Conservation (phyloP, 345 rosid species). For the Excoecaria agallocha region DNA sequence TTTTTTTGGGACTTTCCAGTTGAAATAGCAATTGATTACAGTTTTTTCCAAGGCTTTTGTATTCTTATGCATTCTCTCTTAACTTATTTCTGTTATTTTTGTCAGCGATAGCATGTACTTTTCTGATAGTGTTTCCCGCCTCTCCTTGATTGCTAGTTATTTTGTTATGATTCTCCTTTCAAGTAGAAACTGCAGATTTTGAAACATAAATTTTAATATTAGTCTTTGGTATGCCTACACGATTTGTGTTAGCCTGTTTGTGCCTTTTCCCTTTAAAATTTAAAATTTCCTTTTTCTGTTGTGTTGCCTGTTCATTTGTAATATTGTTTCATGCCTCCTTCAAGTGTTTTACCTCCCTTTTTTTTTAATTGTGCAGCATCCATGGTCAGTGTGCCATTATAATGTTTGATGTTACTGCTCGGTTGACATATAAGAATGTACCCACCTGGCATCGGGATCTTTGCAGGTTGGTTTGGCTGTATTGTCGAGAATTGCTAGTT, state of each 20-base stretch:
- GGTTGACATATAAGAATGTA: constrained; percentile 96
- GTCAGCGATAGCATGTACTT: too few species aligned
- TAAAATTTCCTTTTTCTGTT: too few species aligned
- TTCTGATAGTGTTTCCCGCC: too few species aligned
- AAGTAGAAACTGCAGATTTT: neutral
- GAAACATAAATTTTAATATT: neutral
- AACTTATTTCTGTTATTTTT: too few species aligned
- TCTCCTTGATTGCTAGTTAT: neutral
- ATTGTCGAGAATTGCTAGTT: neutral
- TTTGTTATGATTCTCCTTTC: neutral
- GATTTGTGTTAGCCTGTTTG: neutral
- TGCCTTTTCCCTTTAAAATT: neutral
- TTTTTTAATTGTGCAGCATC: constrained; percentile 50
- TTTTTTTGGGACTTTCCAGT: too few species aligned
- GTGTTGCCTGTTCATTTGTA: neutral
- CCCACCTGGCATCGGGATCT: constrained; percentile 99
- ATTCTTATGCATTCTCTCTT: too few species aligned
- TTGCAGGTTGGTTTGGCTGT: constrained; percentile 50
- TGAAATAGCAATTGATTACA: neutral
- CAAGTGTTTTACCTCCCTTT: neutral
- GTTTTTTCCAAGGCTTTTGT: too few species aligned
- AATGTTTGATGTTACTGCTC: constrained; percentile 96
- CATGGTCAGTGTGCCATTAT: constrained; percentile 98
- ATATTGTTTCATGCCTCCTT: neutral
- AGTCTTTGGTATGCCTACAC: neutral